Evolutionary conservation across 768 basidiomycete species (phyloP), one percentile per base, ranked within the genome.

Genomic region (Lepiota brunneoincarnata): DNA sequence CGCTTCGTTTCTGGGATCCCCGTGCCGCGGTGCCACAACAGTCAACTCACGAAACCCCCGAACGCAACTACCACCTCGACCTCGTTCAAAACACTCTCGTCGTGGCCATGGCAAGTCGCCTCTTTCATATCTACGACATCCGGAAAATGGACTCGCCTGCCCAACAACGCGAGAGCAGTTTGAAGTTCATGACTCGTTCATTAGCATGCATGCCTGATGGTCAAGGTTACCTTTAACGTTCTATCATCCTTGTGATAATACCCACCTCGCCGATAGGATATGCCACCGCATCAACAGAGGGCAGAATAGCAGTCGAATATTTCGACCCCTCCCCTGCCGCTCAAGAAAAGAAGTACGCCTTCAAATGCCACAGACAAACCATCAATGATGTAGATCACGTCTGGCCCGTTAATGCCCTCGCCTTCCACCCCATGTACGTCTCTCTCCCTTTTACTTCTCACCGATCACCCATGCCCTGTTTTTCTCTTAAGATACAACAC

Each of bases 271-370:
- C 11, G 7, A 24, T 50, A 37, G 94, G 96, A 10, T 99, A 92
- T 69, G 94, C 94, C 10, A 92, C 88, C 0, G 91, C 89, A 0
- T 94, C 92, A 0, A 93, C 95, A 12, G 97, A 99, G 63, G 97
- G 97, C 1, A 81, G 97, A 20, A 97, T 98, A 54, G 93, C 95
- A 0, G 94, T 98, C 26, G 97, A 99, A 68, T 99, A 96, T 68
- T 95, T 97, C 61, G 92, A 98, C 59, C 84, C 91, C 1, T 82
- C 81, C 3, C 78, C 86, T 0, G 81, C 82, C 21, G 76, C 79
- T 0, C 96, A 98, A 68, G 86, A 88, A 21, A 80, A 78, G 69
- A 86, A 94, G 72, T 97, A 95, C 68, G 97, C 97, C 2, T 99
- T 98, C 82, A 94, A 97, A 67, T 97, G 95, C 59, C 96, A 99